Conservation (phyloP, 148 eudicot species). For the Rhododendron ferrugineum region DNA sequence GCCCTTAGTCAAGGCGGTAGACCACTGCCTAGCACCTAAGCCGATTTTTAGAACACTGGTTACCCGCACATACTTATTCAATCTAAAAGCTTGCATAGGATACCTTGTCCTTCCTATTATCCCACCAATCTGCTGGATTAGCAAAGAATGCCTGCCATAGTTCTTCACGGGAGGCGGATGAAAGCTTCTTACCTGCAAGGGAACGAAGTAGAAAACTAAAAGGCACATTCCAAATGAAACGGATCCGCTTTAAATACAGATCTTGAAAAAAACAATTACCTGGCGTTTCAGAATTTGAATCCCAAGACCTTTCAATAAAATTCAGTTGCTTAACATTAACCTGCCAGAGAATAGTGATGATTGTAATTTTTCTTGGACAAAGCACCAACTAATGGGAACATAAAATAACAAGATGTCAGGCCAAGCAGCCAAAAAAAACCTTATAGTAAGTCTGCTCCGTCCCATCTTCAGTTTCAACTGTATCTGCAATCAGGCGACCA, state of each 20-base stretch:
- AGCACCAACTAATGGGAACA: background rate
- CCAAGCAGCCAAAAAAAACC: conserved; percentile 37
- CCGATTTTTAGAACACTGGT: background rate
- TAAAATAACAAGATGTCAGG: background rate
- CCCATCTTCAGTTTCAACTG: conserved; percentile 77
- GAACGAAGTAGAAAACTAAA: background rate
- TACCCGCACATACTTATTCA: background rate
- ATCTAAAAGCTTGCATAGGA: background rate
- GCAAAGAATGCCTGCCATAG: conserved; percentile 98
- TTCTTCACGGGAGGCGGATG: conserved; percentile 49
- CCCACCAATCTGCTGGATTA: conserved; percentile 98
- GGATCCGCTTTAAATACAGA: background rate
- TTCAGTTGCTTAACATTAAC: conserved; percentile 81
- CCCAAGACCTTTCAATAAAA: conserved; percentile 61
- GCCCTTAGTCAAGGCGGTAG: background rate
- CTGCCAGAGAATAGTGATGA: conserved; percentile 30
- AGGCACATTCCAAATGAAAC: background rate
- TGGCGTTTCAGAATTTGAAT: conserved; percentile 38
- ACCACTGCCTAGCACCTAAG: background rate
- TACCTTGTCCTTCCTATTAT: conserved; percentile 91
- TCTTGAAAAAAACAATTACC: conserved; percentile 25
- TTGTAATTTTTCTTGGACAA: background rate
- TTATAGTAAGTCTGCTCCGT: conserved; percentile 68
- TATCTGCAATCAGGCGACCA: conserved; percentile 75
- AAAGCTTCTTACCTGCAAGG: conserved; percentile 42